Evolutionary conservation across 2,329 filamentous ascomycete genomes (phyloP), one percentile per base, ranked within the genome.

Genomic region (Rasamsonia emersonii): DNA sequence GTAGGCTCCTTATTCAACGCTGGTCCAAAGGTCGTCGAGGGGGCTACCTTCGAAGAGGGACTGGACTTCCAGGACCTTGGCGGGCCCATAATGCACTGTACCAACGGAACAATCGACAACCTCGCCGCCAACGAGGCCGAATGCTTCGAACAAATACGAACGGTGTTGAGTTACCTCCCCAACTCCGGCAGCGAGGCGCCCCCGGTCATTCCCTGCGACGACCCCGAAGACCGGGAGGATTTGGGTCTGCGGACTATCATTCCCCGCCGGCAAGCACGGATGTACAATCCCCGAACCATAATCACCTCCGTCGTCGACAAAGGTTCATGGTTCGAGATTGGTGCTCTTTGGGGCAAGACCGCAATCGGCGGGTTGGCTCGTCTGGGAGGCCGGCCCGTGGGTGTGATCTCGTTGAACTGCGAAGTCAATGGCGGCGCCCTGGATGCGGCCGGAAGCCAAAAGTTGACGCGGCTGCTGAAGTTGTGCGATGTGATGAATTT

Each of bases 31-130:
- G 74, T 79, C 1, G 76, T 79, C 11, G 70, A 72, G 29, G 61
- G 67, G 5, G 76, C 76, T 2, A 80, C 75, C 0, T 79, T 78
- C 41, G 75, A 79, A 47, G 76, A 79, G 55, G 75, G 68, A 0
- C 51, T 79, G 3, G 67, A 61, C 3, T 70, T 77, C 28, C 65
- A 65, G 9, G 73, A 78, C 40, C 59, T 79, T 0, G 75, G 76
- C 3, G 76, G 76, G 0, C 73, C 75, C 0, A 56, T 55, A 13
- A 68, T 79, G 51, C 75, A 80, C 45, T 77, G 73, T 43, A 72
- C 70, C 1, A 80, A 80, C 37, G 76, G 76, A 0, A 80, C 75
- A 0, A 77, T 79, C 29, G 76, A 80, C 38, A 80, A 79, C 32
- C 58, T 78, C 3, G 75, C 75, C 0, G 59, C 64, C 3, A 68